Evolutionary conservation across 1,139 yeast genomes (phyloP), one percentile per base, ranked within the genome.

Genomic region (Yamadazyma diospyri): DNA sequence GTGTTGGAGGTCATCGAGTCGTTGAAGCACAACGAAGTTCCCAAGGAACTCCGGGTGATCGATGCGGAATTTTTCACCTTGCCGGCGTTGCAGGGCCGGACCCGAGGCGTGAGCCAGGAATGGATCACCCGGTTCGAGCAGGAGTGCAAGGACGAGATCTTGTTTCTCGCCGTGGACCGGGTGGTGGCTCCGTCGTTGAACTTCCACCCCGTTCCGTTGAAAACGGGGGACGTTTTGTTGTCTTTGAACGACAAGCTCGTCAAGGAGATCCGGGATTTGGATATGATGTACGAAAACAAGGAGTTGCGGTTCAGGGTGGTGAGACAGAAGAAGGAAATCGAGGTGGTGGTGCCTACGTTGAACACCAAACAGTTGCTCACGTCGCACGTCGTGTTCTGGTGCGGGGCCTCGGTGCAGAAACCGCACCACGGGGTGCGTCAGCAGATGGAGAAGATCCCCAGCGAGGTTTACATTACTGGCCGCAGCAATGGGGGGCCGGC

Each of bases 401-500:
- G 89, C 36, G 96, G 96, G 19, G 81, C 88, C 25, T 61, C 81
- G 4, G 52, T 77, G 19, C 74, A 73, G 45, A 66, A 76, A 4
- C 83, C 86, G 23, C 73, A 68, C 43, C 65, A 59, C 40, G 70
- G 65, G 21, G 62, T 63, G 44, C 57, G 66, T 48, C 95, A 86
- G 60, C 78, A 84, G 30, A 80, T 84, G 75, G 78, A 76, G 36
- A 69, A 74, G 35, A 65, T 86, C 32, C 95, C 95, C n/a, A 81
- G 89, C 14, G 80, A 78, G 37, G 92, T 88, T 10, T 88, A 86
- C 51, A 79, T 87, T 32, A 80, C 87, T 1, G 70, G 78, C 20
- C 73, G 84, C 51, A 72, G 79, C 29, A 71, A 76, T 22, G 95
- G 95, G 10, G 85, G 95, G 0, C 96, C 96, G 7, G 92, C 94